A percentile compares a stretch with the other conserved stretches of the same genome.
Evolutionary conservation across 352 stramenopile species (phyloP).

Genomic region (Globisporangium spiculum): DNA sequence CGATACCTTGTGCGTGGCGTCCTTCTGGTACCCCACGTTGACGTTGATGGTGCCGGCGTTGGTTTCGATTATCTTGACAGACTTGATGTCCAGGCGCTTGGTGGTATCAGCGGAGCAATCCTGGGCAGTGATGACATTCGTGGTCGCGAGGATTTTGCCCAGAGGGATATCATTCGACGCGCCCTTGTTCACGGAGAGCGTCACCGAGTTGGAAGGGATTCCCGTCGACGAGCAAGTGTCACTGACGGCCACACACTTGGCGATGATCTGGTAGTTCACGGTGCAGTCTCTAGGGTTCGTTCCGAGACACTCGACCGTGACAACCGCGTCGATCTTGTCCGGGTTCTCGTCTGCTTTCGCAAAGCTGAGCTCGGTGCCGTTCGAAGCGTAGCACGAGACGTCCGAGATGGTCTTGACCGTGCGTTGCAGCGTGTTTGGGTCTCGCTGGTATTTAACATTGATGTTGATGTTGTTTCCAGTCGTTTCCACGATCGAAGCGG

Average conservation of each 20-base stretch:
- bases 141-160: not conserved
- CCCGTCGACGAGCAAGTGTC: not conserved
- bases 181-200: no score
- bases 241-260: not conserved
- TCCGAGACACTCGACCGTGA: not conserved
- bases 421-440: not conserved
- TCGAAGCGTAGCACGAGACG: not conserved
- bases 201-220: not conserved
- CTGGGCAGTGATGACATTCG: not conserved
- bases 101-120: not conserved
- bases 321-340: not conserved
- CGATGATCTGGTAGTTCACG: constrained; percentile 1
- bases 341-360: not conserved
- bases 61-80: not conserved
- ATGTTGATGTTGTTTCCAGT: not conserved
- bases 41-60: not conserved
- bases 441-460: not conserved
- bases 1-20: not conserved
- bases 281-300: not conserved
- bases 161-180: not conserved
- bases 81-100: not conserved
- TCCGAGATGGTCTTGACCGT: not conserved
- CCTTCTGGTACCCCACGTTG: not conserved
- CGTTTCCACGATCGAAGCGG: not conserved
- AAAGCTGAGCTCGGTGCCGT: not conserved